A percentile compares a stretch with the other conserved stretches of the same genome.
Evolutionary conservation across 345 rosid species (phyloP).

Genomic region (Pistacia integerrima): DNA sequence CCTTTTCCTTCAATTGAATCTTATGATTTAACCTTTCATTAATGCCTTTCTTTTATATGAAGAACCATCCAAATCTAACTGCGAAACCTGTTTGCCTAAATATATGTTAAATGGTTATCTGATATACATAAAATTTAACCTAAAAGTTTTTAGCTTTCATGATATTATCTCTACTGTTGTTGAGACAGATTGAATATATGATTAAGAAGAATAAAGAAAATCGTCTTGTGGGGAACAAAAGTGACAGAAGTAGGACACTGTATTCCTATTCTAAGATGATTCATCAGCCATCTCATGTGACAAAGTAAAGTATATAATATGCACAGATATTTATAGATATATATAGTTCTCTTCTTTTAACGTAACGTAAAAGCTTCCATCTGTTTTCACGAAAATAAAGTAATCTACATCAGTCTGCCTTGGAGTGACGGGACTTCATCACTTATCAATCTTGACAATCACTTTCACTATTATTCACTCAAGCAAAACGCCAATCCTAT

Average conservation of each 20-base stretch:
- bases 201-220: no score
- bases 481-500: not conserved
- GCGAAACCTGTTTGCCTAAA: no score
- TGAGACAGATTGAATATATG: no score
- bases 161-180: no score
- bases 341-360: not conserved
- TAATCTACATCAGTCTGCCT: no score
- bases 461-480: slow-evolving; percentile 14
- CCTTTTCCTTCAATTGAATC: not conserved
- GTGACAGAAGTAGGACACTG: slow-evolving; percentile 1
- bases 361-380: not conserved
- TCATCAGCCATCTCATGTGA: no score
- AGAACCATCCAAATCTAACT: not conserved
- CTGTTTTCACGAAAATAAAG: slow-evolving; percentile 6
- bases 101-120: no score
- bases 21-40: not conserved
- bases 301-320: not conserved
- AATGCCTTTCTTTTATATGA: not conserved
- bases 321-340: not conserved
- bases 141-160: no score
- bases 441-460: no score
- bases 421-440: not conserved
- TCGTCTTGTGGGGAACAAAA: no score
- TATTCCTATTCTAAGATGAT: not conserved
- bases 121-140: no score